Evolutionary conservation across 1,284 basidiomycete species (phyloP).

Genomic region (Ganoderma boninense): DNA sequence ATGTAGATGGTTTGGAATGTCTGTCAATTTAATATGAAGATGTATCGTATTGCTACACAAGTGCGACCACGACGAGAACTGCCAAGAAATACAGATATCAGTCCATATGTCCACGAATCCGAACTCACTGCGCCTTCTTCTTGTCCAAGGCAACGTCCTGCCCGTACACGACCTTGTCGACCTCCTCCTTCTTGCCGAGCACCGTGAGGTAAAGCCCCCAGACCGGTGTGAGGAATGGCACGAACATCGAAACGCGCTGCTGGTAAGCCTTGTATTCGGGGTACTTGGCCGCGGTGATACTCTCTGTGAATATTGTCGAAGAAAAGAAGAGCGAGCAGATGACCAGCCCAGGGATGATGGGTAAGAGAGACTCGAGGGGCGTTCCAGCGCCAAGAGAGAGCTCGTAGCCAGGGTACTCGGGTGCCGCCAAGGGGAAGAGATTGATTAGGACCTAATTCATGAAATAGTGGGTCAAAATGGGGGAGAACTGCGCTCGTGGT

Average conservation of each 20-base stretch:
- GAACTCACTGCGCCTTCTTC: conserved; percentile 31
- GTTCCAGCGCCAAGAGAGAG: conserved; percentile 40
- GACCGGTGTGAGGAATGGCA: conserved; percentile 60
- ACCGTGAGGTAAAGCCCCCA: conserved; percentile 48
- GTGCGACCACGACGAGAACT: background rate
- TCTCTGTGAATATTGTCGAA: conserved; percentile 84
- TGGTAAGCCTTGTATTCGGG: conserved; percentile 79
- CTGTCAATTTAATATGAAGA: background rate
- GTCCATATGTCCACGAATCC: background rate
- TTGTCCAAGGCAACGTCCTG: conserved; percentile 31
- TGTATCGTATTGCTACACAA: background rate
- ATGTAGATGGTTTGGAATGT: background rate
- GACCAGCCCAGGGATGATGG: conserved; percentile 62
- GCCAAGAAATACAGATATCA: background rate
- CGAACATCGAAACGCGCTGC: conserved; percentile 85
- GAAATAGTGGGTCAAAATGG: background rate
- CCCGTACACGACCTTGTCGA: conserved; percentile 55
- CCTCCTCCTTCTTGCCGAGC: conserved; percentile 44
- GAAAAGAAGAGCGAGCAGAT: conserved; percentile 75
- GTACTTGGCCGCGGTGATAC: conserved; percentile 82
- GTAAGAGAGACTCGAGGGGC: conserved; percentile 42
- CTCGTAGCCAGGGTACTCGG: conserved; percentile 47
- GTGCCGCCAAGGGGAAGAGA: conserved; percentile 68
- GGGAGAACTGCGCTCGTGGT: background rate
- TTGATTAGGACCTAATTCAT: conserved; percentile 66